These are phyloP conservation scores for Lepiota venenata DNA, from an alignment of 768 basidiomycete genomes.

Conservation along the genomic window DNA sequence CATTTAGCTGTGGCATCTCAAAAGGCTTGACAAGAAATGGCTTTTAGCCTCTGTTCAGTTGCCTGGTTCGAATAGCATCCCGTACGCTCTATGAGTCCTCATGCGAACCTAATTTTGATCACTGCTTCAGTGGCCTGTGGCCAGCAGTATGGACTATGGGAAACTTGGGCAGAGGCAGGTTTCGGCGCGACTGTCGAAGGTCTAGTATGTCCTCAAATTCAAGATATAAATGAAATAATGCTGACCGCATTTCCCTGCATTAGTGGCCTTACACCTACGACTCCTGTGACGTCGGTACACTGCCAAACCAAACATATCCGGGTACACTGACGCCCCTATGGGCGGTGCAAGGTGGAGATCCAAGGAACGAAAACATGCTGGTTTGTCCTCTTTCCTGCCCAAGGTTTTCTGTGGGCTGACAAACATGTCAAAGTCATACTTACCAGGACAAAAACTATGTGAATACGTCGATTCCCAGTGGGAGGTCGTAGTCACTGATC, in stretches of 20 bases:
- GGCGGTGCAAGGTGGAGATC: constrained; percentile 39
- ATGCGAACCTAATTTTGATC: not conserved
- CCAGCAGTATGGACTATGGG: constrained; percentile 81
- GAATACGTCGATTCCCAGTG: constrained; percentile 3
- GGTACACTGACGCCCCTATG: constrained; percentile 45
- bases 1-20: not conserved
- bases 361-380: constrained; percentile 32
- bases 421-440: constrained; percentile 44
- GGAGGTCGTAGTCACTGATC: not conserved
- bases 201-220: constrained; percentile 24
- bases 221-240: not conserved
- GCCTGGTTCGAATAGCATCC: constrained; percentile 55
- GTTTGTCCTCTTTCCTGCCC: constrained; percentile 17
- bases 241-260: not conserved
- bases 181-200: constrained; percentile 47
- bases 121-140: constrained; percentile 60
- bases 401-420: not conserved
- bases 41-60: constrained; percentile 59
- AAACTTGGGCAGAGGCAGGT: constrained; percentile 47
- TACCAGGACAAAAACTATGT: constrained; percentile 56
- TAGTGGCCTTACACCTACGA: constrained; percentile 71
- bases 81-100: constrained; percentile 19
- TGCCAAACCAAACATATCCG: constrained; percentile 71
- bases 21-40: not conserved
- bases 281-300: constrained; percentile 76